Conservation (phyloP, 2,329 filamentous ascomycete species). For the Sporothrix brasiliensis region DNA sequence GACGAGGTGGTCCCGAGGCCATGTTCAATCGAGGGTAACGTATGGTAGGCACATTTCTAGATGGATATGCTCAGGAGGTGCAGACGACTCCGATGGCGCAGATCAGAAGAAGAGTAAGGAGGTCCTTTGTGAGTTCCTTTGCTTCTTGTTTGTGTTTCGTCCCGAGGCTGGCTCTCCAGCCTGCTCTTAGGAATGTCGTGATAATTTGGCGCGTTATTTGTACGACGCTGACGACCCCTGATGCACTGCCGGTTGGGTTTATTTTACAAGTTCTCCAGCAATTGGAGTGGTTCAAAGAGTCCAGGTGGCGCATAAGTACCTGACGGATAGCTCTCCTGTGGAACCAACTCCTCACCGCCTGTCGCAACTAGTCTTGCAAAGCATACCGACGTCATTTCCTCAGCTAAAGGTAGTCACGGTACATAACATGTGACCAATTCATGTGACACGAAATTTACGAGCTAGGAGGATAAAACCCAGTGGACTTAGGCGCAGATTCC, state of each 20-base stretch:
- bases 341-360: conserved; percentile 32
- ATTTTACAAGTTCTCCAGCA: no score
- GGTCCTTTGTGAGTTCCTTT: background rate
- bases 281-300: background rate
- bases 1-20: conserved; percentile 28
- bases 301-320: background rate
- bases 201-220: background rate
- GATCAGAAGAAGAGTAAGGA: background rate
- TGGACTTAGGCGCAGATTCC: no score
- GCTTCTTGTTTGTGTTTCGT: background rate
- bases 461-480: no score
- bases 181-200: background rate
- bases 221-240: background rate
- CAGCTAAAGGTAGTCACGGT: no score
- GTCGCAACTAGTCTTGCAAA: conserved; percentile 9
- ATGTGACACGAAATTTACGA: no score
- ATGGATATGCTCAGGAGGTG: background rate
- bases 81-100: background rate
- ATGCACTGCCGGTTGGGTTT: background rate
- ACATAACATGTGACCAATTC: no score
- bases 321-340: background rate
- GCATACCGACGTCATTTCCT: conserved; percentile 28
- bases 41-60: conserved; percentile 27
- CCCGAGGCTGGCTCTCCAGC: background rate
- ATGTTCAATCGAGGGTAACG: conserved; percentile 30